Evolutionary conservation across 768 basidiomycete genomes (phyloP).

Genomic region (Amanita inopinata): DNA sequence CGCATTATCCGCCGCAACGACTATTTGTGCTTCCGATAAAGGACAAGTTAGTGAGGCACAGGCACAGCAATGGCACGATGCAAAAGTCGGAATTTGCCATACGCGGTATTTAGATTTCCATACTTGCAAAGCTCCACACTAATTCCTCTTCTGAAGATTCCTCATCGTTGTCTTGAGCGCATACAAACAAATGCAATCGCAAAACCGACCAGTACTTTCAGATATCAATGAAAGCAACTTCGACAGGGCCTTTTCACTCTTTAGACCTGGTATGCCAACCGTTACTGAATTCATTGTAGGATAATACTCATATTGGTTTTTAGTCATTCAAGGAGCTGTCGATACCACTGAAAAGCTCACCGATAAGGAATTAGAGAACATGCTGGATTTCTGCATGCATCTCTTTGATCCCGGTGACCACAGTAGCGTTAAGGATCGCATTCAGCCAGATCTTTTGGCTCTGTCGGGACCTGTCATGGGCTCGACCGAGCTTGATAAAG

Average conservation of each 20-base stretch:
- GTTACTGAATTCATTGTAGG: background rate
- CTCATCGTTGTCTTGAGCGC: slow-evolving; percentile 40
- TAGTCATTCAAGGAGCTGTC: slow-evolving; percentile 18
- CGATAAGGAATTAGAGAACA: slow-evolving; percentile 13
- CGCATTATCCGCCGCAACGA: slow-evolving; percentile 27
- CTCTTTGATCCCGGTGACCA: slow-evolving; percentile 18
- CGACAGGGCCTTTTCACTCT: slow-evolving; percentile 36
- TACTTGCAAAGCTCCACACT: background rate
- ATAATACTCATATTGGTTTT: background rate
- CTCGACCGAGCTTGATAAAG: slow-evolving; percentile 14
- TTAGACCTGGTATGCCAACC: slow-evolving; percentile 28
- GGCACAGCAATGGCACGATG: slow-evolving; percentile 24
- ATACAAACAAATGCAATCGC: slow-evolving; percentile 41
- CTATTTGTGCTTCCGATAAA: slow-evolving; percentile 27
- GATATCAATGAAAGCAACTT: slow-evolving; percentile 38
- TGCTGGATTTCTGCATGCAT: slow-evolving; percentile 17
- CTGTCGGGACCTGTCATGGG: slow-evolving; percentile 14
- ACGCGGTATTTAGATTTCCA: slow-evolving; percentile 18
- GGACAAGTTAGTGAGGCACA: slow-evolving; percentile 21
- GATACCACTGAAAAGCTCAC: slow-evolving; percentile 18
- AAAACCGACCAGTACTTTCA: slow-evolving; percentile 26
- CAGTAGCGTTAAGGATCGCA: slow-evolving; percentile 12
- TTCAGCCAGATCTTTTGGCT: slow-evolving; percentile 15
- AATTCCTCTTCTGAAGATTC: slow-evolving; percentile 26
- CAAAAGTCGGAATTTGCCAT: slow-evolving; percentile 24